Base-by-base conservation (phyloP, 106 monocot genomes). In the Iris macrosiphon region DNA sequence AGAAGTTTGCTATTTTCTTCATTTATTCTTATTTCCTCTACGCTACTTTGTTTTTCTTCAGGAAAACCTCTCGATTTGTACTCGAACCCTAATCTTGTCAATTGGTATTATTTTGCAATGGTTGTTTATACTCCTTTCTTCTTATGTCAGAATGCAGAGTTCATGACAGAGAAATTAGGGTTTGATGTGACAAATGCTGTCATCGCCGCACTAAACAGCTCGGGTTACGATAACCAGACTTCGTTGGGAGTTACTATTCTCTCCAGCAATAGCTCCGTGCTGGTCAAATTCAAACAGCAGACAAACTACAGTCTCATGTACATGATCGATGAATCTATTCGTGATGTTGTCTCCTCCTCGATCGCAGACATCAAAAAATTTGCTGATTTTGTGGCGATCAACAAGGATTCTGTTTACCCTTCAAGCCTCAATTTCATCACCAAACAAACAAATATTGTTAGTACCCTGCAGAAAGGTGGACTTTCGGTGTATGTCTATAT, bases 231-330 rank as follows among this genome's bases (percentile, higher is more conserved):
- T 33, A 75, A 73, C 38, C 61, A 66, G 50, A 92, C 72, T 23
- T 7, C 61, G 4, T 54, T 45, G 11, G 49, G 81, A 42, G 82
- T 92, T n/a, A 75, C 62, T 59, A 82, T 92, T 45, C 85, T 76
- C 52, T 92, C 91, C 2, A 76, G 66, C 0, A 55, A 79, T 25
- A 82, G 81, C 60, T 78, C 91, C 0, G 82, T 92, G 9, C 68
- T 92, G 21, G 19, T 45, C 1, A 63, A 68, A 16, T 63, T 82
- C 66, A 82, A 62, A 63, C 65, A 75, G 61, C 67, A 73, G 42
- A 66, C 81, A 2, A 65, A 70, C 30, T 82, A 78, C 67, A 67
- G 66, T 25, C 84, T 81, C 45, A 52, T 85, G 30, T 92, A 92
- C 73, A 63, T 54, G 37, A 55, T 92, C 22, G 75, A 82, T 29